phyloP scores from a whole-genome alignment of 345 rosid species.

The Raphanus raphanistrum region DNA sequence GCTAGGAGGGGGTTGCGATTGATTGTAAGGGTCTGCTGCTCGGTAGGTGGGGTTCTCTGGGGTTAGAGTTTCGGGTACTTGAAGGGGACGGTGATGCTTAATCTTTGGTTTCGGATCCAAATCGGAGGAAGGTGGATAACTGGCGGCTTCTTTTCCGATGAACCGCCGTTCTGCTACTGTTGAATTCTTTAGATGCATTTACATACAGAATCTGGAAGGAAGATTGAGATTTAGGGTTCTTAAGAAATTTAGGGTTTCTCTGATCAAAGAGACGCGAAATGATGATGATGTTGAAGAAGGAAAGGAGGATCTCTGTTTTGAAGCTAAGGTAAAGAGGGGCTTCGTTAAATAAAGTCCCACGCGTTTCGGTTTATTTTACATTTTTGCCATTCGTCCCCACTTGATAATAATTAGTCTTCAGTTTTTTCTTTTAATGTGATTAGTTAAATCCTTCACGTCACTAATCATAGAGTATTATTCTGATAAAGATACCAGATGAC shows the following conservation, averaged over 20 bases:
- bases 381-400: constrained; percentile 28
- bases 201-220: constrained; percentile 33
- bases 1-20: constrained; percentile 21
- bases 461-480: constrained; percentile 24
- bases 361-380: constrained; percentile 4
- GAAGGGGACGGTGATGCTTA: constrained; percentile 40
- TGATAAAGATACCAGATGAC: constrained; percentile 29
- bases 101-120: constrained; percentile 38
- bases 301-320: constrained; percentile 34
- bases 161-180: constrained; percentile 39
- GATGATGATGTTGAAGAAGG: constrained; percentile 21
- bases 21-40: constrained; percentile 15
- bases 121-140: constrained; percentile 30
- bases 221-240: background rate
- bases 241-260: constrained; percentile 11
- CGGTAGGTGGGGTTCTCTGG: constrained; percentile 10
- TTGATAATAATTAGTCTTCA: constrained; percentile 19
- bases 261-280: background rate
- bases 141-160: constrained; percentile 46
- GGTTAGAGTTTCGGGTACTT: constrained; percentile 27
- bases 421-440: constrained; percentile 20
- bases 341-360: background rate
- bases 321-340: constrained; percentile 32
- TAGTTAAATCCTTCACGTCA: constrained; percentile 23
- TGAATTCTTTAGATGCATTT: constrained; percentile 50